These are phyloP conservation scores for Neohortaea acidophila DNA, from an alignment of 495 filamentous ascomycete genomes.

Conservation along the genomic window DNA sequence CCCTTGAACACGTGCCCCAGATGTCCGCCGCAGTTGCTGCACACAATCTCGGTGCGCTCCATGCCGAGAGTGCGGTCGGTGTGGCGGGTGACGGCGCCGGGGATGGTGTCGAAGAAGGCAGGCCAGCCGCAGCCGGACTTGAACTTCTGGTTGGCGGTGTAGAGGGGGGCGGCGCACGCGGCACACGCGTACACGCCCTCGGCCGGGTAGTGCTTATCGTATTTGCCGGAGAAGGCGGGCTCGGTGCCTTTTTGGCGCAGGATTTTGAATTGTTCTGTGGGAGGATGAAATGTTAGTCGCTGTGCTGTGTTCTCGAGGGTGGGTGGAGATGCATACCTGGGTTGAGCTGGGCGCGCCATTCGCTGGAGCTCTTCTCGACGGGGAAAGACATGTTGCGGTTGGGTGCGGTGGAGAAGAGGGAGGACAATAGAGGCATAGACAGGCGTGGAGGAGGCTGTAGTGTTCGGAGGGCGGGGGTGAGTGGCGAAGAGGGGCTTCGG, in stretches of 20 bases:
- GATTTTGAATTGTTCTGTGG: constrained; percentile 78
- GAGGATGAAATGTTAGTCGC: constrained; percentile 3
- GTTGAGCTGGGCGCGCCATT: constrained; percentile 76
- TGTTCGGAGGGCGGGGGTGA: constrained; percentile 20
- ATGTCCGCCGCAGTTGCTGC: constrained; percentile 86
- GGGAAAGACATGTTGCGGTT: constrained; percentile 59
- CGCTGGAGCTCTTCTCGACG: constrained; percentile 58
- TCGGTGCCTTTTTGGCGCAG: constrained; percentile 88
- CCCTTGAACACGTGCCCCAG: constrained; percentile 96
- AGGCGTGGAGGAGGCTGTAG: constrained; percentile 33
- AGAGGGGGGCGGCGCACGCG: constrained; percentile 74
- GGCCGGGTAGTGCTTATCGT: constrained; percentile 67
- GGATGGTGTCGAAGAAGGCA: constrained; percentile 2
- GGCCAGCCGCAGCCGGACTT: constrained; percentile 66
- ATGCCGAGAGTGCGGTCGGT: constrained; percentile 67
- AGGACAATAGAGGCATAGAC: constrained; percentile 65
- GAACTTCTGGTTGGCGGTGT: constrained; percentile 84
- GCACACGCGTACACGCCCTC: constrained; percentile 71
- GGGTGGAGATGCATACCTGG: constrained; percentile 38
- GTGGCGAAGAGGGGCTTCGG: constrained; percentile 18
- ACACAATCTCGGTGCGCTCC: constrained; percentile 82
- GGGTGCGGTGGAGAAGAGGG: constrained; percentile 54
- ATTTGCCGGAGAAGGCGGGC: constrained; percentile 58
- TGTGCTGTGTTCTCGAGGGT: neutral
- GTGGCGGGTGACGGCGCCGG: constrained; percentile 63